Percentiles rank a stretch among this genome's conserved stretches.
phyloP scores from a whole-genome alignment of 257 asterid species.

The Solanum lycopersicoides region DNA sequence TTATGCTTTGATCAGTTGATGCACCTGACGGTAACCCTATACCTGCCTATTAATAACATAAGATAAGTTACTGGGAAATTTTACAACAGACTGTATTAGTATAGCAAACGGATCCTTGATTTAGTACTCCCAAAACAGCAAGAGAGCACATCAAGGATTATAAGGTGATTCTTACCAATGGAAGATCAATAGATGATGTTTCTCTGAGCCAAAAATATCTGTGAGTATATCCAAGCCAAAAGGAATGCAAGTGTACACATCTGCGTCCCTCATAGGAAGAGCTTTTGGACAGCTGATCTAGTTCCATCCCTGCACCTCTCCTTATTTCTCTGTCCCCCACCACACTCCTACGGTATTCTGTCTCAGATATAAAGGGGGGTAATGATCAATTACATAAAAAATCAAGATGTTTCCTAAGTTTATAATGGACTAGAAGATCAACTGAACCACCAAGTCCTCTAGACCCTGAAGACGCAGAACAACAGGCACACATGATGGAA shows the following conservation, averaged over 20 bases:
- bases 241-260: not conserved
- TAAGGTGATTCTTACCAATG: not conserved
- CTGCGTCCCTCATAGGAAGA: not conserved
- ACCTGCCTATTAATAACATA: not conserved
- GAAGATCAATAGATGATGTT: not conserved
- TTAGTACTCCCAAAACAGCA: not conserved
- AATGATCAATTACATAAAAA: not conserved
- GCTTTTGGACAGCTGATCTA: not conserved
- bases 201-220: not conserved
- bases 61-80: not conserved
- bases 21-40: not conserved
- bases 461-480: not conserved
- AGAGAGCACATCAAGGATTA: not conserved
- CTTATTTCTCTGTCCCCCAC: not conserved
- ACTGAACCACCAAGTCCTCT: not conserved
- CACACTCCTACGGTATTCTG: not conserved
- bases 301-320: not conserved
- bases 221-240: not conserved
- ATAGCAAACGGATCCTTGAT: not conserved
- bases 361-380: not conserved
- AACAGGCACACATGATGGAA: not conserved
- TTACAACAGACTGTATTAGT: not conserved
- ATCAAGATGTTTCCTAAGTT: not conserved
- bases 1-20: not conserved
- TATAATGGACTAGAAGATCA: not conserved